phyloP scores from a whole-genome alignment of 2,329 filamentous ascomycete species.

The Coniochaeta prunicola region DNA sequence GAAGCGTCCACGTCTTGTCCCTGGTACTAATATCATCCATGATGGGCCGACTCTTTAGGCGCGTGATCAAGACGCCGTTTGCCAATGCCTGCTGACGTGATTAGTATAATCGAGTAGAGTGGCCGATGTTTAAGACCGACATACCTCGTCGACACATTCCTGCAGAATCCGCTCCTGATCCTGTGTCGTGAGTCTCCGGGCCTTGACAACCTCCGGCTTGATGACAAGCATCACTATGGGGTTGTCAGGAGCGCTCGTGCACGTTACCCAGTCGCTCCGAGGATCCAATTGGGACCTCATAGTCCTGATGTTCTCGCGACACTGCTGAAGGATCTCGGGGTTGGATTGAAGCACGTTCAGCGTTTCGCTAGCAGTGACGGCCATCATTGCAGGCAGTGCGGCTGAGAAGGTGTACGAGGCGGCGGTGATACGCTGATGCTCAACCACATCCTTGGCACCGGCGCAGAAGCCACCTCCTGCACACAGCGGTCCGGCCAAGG shows the following conservation, averaged over 20 bases:
- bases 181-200: slow-evolving; percentile 57
- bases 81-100: slow-evolving; percentile 57
- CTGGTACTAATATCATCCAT: slow-evolving; percentile 55
- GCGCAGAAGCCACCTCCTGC: slow-evolving; percentile 95
- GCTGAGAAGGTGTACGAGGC: slow-evolving; percentile 94
- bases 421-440: slow-evolving; percentile 91
- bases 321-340: slow-evolving; percentile 69
- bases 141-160: slow-evolving; percentile 93
- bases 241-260: slow-evolving; percentile 76
- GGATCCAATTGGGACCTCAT: slow-evolving; percentile 87
- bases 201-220: slow-evolving; percentile 73
- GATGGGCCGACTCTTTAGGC: slow-evolving; percentile 72
- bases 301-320: slow-evolving; percentile 78
- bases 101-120: not conserved
- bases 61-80: slow-evolving; percentile 84
- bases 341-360: slow-evolving; percentile 79
- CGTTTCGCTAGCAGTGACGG: slow-evolving; percentile 92
- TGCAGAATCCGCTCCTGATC: slow-evolving; percentile 83
- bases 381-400: slow-evolving; percentile 84
- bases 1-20: slow-evolving; percentile 62
- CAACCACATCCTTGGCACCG: slow-evolving; percentile 82
- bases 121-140: slow-evolving; percentile 17
- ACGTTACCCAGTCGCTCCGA: slow-evolving; percentile 85
- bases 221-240: slow-evolving; percentile 78
- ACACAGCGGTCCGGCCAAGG: slow-evolving; percentile 81